Evolutionary conservation across 2,329 filamentous ascomycete species (phyloP).

Genomic region (Fusarium tuaranense): DNA sequence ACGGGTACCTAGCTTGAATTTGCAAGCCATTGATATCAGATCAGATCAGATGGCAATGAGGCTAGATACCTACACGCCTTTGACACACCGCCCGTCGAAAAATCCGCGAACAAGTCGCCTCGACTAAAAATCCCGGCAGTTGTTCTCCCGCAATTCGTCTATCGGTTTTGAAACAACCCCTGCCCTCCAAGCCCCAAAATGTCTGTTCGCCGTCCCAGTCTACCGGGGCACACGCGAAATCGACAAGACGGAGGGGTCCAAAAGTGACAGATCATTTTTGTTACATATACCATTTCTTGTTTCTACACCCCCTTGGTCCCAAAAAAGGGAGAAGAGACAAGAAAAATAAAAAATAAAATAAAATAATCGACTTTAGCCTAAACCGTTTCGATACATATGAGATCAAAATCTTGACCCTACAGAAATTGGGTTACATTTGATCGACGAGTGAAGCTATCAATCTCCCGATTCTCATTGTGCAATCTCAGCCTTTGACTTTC

Average conservation of each 20-base stretch:
- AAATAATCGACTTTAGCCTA: neutral
- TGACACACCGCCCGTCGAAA: conserved; percentile 9
- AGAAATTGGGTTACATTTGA: conserved; percentile 38
- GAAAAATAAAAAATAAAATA: conserved; percentile 2
- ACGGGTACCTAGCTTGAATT: conserved; percentile 16
- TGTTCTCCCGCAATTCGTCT: conserved; percentile 34
- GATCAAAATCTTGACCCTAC: conserved; percentile 16
- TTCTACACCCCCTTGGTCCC: conserved; percentile 14
- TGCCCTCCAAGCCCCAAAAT: conserved; percentile 23
- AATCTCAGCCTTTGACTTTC: neutral
- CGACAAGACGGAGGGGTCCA: conserved; percentile 19
- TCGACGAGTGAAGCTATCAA: conserved; percentile 26
- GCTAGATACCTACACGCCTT: conserved; percentile 33
- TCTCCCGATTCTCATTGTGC: neutral
- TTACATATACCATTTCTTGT: conserved; percentile 7
- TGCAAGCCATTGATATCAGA: conserved; percentile 24
- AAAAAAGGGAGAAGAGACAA: conserved; percentile 18
- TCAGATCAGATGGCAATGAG: conserved; percentile 15
- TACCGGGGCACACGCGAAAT: conserved; percentile 29
- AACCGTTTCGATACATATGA: conserved; percentile 12
- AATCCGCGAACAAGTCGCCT: neutral
- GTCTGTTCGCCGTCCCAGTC: conserved; percentile 37
- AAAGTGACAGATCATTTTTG: conserved; percentile 39
- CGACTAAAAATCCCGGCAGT: conserved; percentile 32
- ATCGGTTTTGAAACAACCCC: conserved; percentile 32